Conservation (phyloP, 495 filamentous ascomycete species). For the Annulohypoxylon moriforme region DNA sequence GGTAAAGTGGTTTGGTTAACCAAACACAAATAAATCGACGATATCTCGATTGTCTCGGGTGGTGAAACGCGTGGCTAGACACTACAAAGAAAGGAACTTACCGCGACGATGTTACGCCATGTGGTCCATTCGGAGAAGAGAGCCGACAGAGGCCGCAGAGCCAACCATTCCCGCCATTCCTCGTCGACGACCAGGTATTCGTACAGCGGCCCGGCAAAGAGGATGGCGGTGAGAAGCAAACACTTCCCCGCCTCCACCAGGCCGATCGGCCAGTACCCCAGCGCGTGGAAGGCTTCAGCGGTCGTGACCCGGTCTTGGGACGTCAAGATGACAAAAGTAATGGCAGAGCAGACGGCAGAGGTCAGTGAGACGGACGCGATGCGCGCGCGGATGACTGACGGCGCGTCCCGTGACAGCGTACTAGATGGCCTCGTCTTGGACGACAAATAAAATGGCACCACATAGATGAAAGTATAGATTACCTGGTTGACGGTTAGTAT, state of each 20-base stretch:
- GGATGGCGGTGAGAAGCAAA: constrained; percentile 75
- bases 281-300: constrained; percentile 66
- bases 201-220: constrained; percentile 89
- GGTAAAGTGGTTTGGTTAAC: not conserved
- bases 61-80: not conserved
- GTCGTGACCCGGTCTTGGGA: constrained; percentile 47
- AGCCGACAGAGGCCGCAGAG: constrained; percentile 47
- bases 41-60: not conserved
- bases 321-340: constrained; percentile 71
- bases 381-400: constrained; percentile 88
- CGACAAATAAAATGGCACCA: constrained; percentile 90
- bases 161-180: constrained; percentile 74
- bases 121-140: constrained; percentile 60
- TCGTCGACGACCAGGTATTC: constrained; percentile 76
- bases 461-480: constrained; percentile 84
- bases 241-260: constrained; percentile 67
- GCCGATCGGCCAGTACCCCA: constrained; percentile 81
- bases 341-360: constrained; percentile 68
- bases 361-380: constrained; percentile 81
- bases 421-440: constrained; percentile 80
- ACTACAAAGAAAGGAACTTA: constrained; percentile 47
- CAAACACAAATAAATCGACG: not conserved
- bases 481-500: constrained; percentile 58
- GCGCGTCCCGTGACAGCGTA: constrained; percentile 86
- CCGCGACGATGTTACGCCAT: constrained; percentile 67